phyloP scores from a whole-genome alignment of 768 basidiomycete genomes.

The Mrakia hoshinonis region DNA sequence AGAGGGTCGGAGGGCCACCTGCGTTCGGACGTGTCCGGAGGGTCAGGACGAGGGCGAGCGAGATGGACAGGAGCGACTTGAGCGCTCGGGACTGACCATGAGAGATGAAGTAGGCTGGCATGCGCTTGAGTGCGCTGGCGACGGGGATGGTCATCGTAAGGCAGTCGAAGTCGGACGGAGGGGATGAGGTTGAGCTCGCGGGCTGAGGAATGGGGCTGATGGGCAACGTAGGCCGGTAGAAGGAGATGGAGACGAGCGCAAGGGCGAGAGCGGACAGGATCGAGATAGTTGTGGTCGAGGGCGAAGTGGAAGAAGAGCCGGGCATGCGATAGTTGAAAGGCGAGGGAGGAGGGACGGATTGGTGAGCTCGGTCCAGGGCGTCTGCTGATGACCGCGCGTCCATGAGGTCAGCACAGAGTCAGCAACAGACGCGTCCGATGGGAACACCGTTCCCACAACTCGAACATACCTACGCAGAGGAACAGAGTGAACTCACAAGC shows the following conservation, averaged over 20 bases:
- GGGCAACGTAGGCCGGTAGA: background rate
- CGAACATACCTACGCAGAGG: too few relatives aligned
- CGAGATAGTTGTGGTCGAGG: slow-evolving; percentile 1
- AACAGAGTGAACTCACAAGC: too few relatives aligned
- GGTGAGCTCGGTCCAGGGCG: slow-evolving; percentile 3
- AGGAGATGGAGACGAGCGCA: background rate
- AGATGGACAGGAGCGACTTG: too few relatives aligned
- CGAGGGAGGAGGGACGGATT: slow-evolving; percentile 4
- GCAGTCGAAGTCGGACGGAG: background rate
- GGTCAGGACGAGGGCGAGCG: background rate
- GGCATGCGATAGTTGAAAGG: slow-evolving; percentile 38
- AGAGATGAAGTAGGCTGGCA: slow-evolving; percentile 20
- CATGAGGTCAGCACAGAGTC: too few relatives aligned
- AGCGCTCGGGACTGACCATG: slow-evolving; percentile 11
- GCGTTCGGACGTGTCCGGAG: background rate
- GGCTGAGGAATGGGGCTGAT: background rate
- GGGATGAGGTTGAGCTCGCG: background rate
- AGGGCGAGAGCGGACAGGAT: background rate
- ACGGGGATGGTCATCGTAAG: background rate
- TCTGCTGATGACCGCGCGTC: too few relatives aligned
- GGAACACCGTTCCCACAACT: too few relatives aligned
- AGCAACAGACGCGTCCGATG: too few relatives aligned
- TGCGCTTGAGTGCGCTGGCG: background rate
- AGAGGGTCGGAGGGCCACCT: slow-evolving; percentile 26
- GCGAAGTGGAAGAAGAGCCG: slow-evolving; percentile 31